A percentile compares a stretch with the other conserved stretches of the same genome.
Conservation (phyloP, 306 rosid genomes). For the Casuarina equisetifolia region DNA sequence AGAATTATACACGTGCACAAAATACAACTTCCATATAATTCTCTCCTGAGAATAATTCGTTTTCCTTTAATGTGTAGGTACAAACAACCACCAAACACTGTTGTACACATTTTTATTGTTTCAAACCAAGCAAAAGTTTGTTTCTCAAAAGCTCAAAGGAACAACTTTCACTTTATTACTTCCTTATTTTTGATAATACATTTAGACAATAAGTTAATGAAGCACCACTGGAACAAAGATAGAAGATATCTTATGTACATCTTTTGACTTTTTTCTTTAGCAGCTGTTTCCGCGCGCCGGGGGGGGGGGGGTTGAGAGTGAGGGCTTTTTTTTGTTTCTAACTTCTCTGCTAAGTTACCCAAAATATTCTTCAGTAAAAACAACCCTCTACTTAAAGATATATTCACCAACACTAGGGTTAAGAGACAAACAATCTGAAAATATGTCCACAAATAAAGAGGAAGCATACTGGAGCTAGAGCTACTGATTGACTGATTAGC, state of each 20-base stretch:
- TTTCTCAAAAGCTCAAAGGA: background rate
- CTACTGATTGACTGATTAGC: conserved; percentile 39
- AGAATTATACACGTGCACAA: background rate
- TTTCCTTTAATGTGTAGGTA: background rate
- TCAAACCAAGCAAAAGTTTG: background rate
- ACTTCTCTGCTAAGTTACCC: too few relatives aligned
- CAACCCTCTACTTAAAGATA: background rate
- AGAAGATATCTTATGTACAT: background rate
- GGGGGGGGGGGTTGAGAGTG: too few relatives aligned
- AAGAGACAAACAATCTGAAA: background rate
- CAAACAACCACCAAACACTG: background rate
- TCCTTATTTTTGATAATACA: background rate
- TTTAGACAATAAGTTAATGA: background rate
- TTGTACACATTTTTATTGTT: background rate
- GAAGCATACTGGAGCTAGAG: conserved; percentile 46
- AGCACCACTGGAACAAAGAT: background rate
- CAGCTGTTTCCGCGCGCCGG: background rate
- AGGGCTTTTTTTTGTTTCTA: too few relatives aligned
- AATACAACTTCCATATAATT: background rate
- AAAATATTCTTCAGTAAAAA: background rate
- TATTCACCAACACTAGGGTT: background rate
- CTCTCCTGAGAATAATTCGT: background rate
- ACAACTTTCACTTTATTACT: background rate
- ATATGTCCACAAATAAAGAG: conserved; percentile 1
- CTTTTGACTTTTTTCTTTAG: background rate